Evolutionary conservation across 1,139 yeast species (phyloP).

Genomic region (Hyphopichia wangnamkhiaoensis): DNA sequence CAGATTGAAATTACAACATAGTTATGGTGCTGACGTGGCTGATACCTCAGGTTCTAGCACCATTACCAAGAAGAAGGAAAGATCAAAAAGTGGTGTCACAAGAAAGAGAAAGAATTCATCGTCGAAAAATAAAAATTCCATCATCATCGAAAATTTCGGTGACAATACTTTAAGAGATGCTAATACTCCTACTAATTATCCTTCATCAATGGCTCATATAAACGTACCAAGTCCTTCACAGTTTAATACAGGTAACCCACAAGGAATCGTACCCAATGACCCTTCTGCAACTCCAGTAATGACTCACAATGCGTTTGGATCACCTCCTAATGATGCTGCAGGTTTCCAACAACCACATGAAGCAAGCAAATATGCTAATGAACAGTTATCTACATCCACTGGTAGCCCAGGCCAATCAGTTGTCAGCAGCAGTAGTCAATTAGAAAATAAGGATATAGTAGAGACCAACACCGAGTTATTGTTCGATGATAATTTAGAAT

Average conservation of each 20-base stretch:
- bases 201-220: no score
- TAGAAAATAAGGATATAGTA: background rate
- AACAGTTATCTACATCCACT: background rate
- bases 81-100: background rate
- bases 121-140: background rate
- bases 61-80: background rate
- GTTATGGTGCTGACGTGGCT: conserved; percentile 9
- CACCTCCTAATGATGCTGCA: background rate
- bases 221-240: no score
- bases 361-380: background rate
- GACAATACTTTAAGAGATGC: no score
- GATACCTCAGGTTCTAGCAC: conserved; percentile 9
- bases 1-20: conserved; percentile 13
- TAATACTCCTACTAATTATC: no score
- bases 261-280: no score
- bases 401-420: conserved; percentile 1
- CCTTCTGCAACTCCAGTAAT: no score
- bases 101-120: background rate
- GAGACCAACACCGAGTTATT: conserved; percentile 5
- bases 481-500: conserved; percentile 34
- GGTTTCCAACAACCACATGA: background rate
- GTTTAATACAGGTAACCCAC: no score
- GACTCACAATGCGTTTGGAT: background rate
- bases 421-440: background rate
- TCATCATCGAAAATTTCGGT: no score